Evolutionary conservation across 2,329 filamentous ascomycete genomes (phyloP).

Genomic region (Apiospora pterosperma): DNA sequence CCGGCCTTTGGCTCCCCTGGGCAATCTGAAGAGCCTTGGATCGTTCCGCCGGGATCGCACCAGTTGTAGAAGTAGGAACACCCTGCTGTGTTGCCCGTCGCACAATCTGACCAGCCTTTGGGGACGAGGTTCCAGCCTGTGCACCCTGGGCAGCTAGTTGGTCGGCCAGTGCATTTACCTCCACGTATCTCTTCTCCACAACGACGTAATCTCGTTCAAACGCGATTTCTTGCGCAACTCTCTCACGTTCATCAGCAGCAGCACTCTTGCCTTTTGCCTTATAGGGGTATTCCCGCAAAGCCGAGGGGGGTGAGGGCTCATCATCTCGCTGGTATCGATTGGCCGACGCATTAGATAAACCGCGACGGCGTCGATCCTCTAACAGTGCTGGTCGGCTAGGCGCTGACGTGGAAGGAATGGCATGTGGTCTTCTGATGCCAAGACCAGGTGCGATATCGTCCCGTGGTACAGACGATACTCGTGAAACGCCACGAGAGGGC

Average conservation of each 20-base stretch:
- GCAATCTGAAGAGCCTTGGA: conserved; percentile 74
- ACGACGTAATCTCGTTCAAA: conserved; percentile 94
- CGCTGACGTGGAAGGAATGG: conserved; percentile 46
- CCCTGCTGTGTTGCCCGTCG: conserved; percentile 79
- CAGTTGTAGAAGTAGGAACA: conserved; percentile 63
- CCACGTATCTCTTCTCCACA: conserved; percentile 90
- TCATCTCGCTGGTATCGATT: conserved; percentile 26
- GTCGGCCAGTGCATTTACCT: conserved; percentile 96
- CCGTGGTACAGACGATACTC: conserved; percentile 38
- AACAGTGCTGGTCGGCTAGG: conserved; percentile 37
- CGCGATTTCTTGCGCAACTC: conserved; percentile 79
- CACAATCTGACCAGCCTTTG: conserved; percentile 60
- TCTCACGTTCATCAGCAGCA: conserved; percentile 55
- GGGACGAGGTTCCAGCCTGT: conserved; percentile 42
- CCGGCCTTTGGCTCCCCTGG: conserved; percentile 59
- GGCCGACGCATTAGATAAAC: conserved; percentile 36
- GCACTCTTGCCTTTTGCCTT: conserved; percentile 29
- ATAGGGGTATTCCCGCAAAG: conserved; percentile 30
- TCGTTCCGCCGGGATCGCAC: conserved; percentile 62
- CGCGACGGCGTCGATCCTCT: conserved; percentile 34
- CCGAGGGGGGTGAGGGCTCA: conserved; percentile 31
- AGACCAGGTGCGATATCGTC: conserved; percentile 46
- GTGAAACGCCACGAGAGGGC: conserved; percentile 21
- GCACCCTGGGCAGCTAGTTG: conserved; percentile 78
- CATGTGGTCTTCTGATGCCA: conserved; percentile 43